Evolutionary conservation across 176 grass and related monocot genomes (phyloP).

Genomic region (Carex kokanica): DNA sequence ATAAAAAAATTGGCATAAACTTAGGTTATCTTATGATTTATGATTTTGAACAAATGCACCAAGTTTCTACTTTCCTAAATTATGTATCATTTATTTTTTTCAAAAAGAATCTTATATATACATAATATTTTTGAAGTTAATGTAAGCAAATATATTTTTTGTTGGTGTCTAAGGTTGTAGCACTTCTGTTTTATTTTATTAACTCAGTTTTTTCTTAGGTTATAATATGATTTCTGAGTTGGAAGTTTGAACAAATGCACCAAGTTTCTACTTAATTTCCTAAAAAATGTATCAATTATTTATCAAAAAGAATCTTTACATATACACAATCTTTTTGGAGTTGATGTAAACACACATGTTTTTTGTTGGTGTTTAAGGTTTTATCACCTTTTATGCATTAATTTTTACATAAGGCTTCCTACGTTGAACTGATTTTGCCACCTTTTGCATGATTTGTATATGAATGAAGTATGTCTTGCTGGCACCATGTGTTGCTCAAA

Average conservation of each 20-base stretch:
- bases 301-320: not conserved
- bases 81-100: not conserved
- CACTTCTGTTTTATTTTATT: not conserved
- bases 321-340: not conserved
- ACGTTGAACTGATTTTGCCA: not conserved
- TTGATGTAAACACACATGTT: not conserved
- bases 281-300: not conserved
- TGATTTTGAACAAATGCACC: not conserved
- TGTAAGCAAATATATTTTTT: not conserved
- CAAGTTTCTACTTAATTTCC: not conserved
- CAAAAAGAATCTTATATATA: too few species aligned
- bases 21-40: not conserved
- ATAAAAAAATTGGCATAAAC: not conserved
- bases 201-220: not conserved
- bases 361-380: not conserved
- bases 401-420: not conserved
- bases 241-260: not conserved
- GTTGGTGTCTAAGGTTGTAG: not conserved
- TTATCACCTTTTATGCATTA: not conserved
- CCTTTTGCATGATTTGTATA: not conserved
- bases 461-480: slow-evolving; percentile 51
- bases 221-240: not conserved
- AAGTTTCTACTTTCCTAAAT: not conserved
- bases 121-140: not conserved
- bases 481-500: slow-evolving; percentile 57